These are phyloP conservation scores for Colletotrichum viniferum DNA, from an alignment of 2,329 filamentous ascomycete genomes.

Conservation along the genomic window DNA sequence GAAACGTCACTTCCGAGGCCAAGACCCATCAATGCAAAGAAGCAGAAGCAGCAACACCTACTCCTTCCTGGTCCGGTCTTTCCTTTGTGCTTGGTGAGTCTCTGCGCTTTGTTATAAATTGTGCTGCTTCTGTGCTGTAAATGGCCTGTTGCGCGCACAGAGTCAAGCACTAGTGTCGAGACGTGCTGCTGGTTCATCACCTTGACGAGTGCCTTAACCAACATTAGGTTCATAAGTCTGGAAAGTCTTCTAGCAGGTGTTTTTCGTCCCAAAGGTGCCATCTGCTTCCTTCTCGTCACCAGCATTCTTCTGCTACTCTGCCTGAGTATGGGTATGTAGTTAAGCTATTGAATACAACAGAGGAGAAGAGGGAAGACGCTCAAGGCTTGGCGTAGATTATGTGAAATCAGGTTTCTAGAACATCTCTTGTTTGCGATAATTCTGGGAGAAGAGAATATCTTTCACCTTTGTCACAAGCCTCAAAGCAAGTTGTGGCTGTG, in stretches of 20 bases:
- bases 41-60: not conserved
- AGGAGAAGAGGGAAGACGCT: not conserved
- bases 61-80: accelerated
- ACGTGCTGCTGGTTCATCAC: not conserved
- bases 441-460: not conserved
- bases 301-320: no score
- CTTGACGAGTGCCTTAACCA: no score
- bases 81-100: not conserved
- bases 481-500: no score
- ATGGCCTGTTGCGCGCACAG: not conserved
- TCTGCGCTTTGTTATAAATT: not conserved
- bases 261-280: no score
- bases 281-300: accelerated
- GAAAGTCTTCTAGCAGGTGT: not conserved
- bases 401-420: not conserved
- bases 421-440: not conserved
- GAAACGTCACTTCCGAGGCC: accelerated
- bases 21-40: accelerated
- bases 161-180: not conserved
- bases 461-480: not conserved
- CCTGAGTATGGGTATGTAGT: not conserved
- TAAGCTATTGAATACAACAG: not conserved
- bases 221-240: no score
- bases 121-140: not conserved
- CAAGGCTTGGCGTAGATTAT: not conserved